Conservation (phyloP, 2,329 filamentous ascomycete genomes). For the Cladophialophora carrionii region DNA sequence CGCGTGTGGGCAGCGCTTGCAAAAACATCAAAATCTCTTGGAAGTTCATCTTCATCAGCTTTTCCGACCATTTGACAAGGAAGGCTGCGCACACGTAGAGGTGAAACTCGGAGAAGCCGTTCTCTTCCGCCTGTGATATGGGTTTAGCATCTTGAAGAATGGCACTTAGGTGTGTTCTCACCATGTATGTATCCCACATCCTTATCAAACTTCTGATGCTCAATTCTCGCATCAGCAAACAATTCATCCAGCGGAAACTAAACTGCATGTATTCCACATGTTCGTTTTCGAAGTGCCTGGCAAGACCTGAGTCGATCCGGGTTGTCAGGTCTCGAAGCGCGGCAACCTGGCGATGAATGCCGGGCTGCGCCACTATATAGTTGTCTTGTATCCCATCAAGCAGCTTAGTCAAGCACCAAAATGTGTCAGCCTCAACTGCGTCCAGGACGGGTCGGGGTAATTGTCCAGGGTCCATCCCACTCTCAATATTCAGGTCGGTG, state of each 20-base stretch:
- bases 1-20: conserved; percentile 86
- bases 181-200: conserved; percentile 99
- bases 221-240: conserved; percentile 94
- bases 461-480: conserved; percentile 95
- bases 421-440: conserved; percentile 95
- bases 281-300: conserved; percentile 86
- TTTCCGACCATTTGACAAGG: conserved; percentile 96
- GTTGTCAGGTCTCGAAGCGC: conserved; percentile 87
- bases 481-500: conserved; percentile 87
- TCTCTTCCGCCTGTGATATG: conserved; percentile 80
- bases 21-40: conserved; percentile 99
- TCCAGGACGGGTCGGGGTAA: conserved; percentile 87
- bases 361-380: conserved; percentile 96
- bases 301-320: conserved; percentile 80
- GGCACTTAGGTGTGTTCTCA: conserved; percentile 53
- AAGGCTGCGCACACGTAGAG: conserved; percentile 98
- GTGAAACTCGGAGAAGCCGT: conserved; percentile 97
- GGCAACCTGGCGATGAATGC: conserved; percentile 90
- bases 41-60: conserved; percentile 87
- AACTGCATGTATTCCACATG: conserved; percentile 99
- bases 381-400: conserved; percentile 99
- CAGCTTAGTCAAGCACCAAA: conserved; percentile 97
- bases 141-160: conserved; percentile 6
- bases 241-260: conserved; percentile 99
- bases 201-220: conserved; percentile 94